Evolutionary conservation across 768 basidiomycete genomes (phyloP), one percentile per base, ranked within the genome.

Genomic region (Hericium rajendrae): DNA sequence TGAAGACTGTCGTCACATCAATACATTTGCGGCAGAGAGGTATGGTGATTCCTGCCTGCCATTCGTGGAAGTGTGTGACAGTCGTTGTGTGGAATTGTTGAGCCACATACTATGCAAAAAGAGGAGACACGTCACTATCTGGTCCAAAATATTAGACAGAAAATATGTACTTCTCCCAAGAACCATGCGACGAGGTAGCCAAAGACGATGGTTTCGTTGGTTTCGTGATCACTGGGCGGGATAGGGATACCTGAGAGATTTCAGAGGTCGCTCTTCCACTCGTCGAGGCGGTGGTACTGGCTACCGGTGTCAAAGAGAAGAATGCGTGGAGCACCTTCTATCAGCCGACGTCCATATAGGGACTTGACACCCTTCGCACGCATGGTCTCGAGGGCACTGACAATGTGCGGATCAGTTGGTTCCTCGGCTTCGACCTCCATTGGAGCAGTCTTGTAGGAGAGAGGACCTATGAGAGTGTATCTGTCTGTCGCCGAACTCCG

Each of bases 101-200:
- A 26, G 88, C 67, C 43, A 91, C 85, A 66, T 91, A 94, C 90
- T 93, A 68, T 22, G 18, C 20, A 2, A 50, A 55, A 38, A 37
- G 52, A 58, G 54, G 53, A 66, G 57, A 32, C 10, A 53, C 28
- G 48, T 18, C 41, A 48, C 38, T 16, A 57, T 39, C 40, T 46
- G 48, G 58, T 16, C 28, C 32, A 18, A 49, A 48, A 24, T 24
- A 37, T 46, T 20, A 39, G 26, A 4, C 39, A 57, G 20, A 32
- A 32, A 15, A 46, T 24, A 73, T 86, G 61, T 58, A 92, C 93
- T 77, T 99, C 95, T 64, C 95, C 95, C n/a, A 99, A 79, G 78
- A 99, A 98, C 95, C 97, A 99, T 5, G 95, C 94, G 54, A 95
- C 90, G 61, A 99, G 84, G 71, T 99, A 99, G 12, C 95, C 95